Evolutionary conservation across 257 asterid genomes (phyloP), one percentile per base, ranked within the genome.

Genomic region (Nicotiana obtusifolia): DNA sequence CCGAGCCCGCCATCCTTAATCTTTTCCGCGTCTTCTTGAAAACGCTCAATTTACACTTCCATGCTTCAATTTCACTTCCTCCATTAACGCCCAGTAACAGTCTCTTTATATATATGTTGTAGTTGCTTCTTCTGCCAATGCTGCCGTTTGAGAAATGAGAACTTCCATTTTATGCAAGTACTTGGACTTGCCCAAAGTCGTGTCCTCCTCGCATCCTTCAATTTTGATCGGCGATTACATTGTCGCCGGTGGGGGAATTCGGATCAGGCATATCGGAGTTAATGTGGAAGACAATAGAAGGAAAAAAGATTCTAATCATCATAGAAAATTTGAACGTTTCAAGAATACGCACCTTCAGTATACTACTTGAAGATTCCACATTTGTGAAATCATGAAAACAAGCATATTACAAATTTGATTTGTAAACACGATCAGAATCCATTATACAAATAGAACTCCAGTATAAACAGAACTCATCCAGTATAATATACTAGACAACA

Each of bases 1-100:
- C 2, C 76, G 52, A 10, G 86, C 11, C 78, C 81, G 82, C 85
- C 90, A 26, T 44, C 86, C n/a, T 78, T 83, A 76, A 14, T 86
- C 59, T 82, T 89, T 33, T 90, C 92, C 64, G 87, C 89, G 4
- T 93, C 97, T 26, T 88, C 97, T 1, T 84, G 86, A 62, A 91
- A 47, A 97, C 90, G 86, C 94, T 90, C 76, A 84, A 90, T 0
- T 97, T 95, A 37, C 86, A 88, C 77, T 92, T 95, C 97, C 95
- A 92, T 84, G 85, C 86, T 90, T 90, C 47, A 59, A 59, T 85
- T 84, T 95, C 73, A 93, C 81, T 77, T 95, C 98, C 88, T 95
- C 98, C 98, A 93, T 93, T 68, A 91, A 84, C 54, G 88, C 86
- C 98, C 97, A 95, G 83, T 91, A 95, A 65, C 87, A 87, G 77